Evolutionary conservation across 768 basidiomycete genomes (phyloP).

Genomic region (Pulveroboletus frians): DNA sequence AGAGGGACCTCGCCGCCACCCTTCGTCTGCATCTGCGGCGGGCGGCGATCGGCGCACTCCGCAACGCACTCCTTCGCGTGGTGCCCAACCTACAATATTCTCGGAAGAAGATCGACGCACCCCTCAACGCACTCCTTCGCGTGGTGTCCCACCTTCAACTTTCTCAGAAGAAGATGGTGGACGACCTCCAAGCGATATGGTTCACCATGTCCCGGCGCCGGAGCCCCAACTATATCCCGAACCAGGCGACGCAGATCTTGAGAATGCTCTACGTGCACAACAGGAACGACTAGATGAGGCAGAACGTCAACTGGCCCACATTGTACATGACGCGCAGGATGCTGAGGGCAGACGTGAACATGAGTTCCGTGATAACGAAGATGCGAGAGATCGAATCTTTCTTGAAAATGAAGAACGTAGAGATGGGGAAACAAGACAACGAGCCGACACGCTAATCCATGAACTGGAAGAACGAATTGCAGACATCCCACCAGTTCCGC

Average conservation of each 20-base stretch:
- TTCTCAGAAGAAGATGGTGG: conserved; percentile 17
- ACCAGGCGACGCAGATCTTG: conserved; percentile 27
- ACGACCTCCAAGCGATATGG: conserved; percentile 22
- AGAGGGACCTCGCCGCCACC: conserved; percentile 1
- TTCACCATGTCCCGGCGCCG: conserved; percentile 27
- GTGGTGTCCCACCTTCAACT: conserved; percentile 7
- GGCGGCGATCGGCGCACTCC: conserved; percentile 3
- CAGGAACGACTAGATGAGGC: conserved; percentile 54
- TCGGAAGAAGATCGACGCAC: conserved; percentile 12
- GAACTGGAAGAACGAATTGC: conserved; percentile 29
- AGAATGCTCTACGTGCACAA: conserved; percentile 44
- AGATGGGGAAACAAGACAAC: conserved; percentile 48
- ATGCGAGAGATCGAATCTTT: conserved; percentile 58
- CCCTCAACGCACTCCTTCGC: conserved; percentile 18
- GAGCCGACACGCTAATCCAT: conserved; percentile 20
- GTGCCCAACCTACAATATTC: conserved; percentile 8
- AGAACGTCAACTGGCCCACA: conserved; percentile 45
- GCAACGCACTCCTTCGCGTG: conserved; percentile 17
- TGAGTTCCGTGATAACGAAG: conserved; percentile 61
- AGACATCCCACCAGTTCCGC: conserved; percentile 19
- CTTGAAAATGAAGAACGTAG: conserved; percentile 54
- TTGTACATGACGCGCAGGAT: conserved; percentile 46
- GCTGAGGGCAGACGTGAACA: conserved; percentile 61
- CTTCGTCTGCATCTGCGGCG: conserved; percentile 6
- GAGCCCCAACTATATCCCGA: conserved; percentile 11